Base-by-base conservation (phyloP, 108 stramenopile species). In the Nitzschia inconspicua region DNA sequence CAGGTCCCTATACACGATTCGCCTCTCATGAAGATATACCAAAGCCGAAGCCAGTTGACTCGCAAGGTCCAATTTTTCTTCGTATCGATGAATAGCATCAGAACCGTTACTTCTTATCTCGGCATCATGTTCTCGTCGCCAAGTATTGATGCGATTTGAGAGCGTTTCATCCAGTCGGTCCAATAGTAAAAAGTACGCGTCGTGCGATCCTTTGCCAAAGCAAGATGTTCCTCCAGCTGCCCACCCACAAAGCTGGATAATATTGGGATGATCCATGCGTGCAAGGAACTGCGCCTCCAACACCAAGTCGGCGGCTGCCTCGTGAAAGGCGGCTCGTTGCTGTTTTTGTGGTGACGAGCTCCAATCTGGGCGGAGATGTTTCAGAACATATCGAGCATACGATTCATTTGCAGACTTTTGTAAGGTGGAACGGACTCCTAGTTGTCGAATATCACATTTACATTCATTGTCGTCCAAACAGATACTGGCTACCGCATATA, bases 1-100 rank as follows among this genome's bases (percentile, higher is more conserved):
- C 47, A 92, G 54, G 53, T 92, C 91, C 16, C 91, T 65, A 69
- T 81, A 85, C 20, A 92, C 66, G 43, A 92, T 77, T 22, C 78
- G 52, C 32, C 66, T 69, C 27, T 71, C 60, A 61, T 92, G 91
- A 11, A 92, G 65, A 60, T 84, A 92, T 6, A 74, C 72, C 47
- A 92, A 57, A 0, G 87, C 87, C n/a, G 63, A 51, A 7, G 91
- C 83, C 44, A 92, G 75, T 43, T 75, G 76, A 30, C 60, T 57
- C 3, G 80, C 82, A 34, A 63, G 44, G 9, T 72, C 55, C 2
- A 72, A 6, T 53, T 72, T 63, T n/a, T 63, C 62, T 23, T 35
- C 23, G 70, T 59, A 24, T 51, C 63, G 18, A 72, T 40, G 20
- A 50, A 31, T 25, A 56, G 53, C 7, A 32, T 29, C 13, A 47